Evolutionary conservation across 345 rosid species (phyloP), one percentile per base, ranked within the genome.

Genomic region (Sonneratia alba): DNA sequence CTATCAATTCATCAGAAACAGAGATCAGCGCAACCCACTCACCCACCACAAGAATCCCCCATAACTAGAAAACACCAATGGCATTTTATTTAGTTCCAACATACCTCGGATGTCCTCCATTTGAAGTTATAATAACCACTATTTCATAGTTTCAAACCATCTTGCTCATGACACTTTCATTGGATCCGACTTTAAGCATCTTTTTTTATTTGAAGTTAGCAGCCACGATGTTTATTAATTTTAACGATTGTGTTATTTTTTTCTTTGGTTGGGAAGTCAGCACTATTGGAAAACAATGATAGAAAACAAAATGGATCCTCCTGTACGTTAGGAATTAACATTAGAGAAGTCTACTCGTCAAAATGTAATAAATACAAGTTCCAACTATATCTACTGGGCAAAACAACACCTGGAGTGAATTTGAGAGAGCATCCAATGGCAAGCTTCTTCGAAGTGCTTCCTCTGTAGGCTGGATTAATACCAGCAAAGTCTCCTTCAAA

Each of bases 401-500:
- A 69, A 32, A 36, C 48, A 63, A 59, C 81, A 94, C 98, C 95
- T 94, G 97, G 66, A 94, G 88, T 45, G 96, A 88, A 78, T 87
- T 91, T 40, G 93, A 89, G 61, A 94, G 91, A 70, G 87, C 70
- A 76, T 83, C 84, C 72, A 94, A 80, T 74, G 95, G 91, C 75
- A 86, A 83, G 80, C 87, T 83, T 76, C 83, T 88, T 70, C 79
- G 85, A 71, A 81, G 69, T 72, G 76, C 77, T 80, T 78, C 84
- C 77, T 85, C 88, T 43, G 81, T 80, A 14, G 95, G 92, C 38
- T 75, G 89, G 71, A 94, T 94, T 81, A 94, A 76, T 66, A 80
- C 83, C 80, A 88, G 56, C 79, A 94, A 77, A 72, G 98, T 94
- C 82, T 90, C 98, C 84, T 94, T 94, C 81, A 94, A 77, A 36